A percentile compares a stretch with the other conserved stretches of the same genome.
phyloP scores from a whole-genome alignment of 164 flowering plant species.

The Umbilicus rupestris region DNA sequence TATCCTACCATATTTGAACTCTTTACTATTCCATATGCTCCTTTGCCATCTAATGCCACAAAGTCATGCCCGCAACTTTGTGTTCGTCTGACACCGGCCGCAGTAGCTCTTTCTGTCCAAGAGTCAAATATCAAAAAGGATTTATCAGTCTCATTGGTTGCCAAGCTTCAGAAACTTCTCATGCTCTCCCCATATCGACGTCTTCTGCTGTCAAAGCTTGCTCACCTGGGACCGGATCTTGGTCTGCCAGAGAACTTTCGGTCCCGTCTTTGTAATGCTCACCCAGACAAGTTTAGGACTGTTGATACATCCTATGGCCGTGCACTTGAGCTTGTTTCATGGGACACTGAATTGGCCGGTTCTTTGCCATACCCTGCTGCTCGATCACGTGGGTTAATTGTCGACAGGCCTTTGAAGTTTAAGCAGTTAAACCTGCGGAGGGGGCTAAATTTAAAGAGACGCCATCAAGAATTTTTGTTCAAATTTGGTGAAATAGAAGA shows the following conservation, averaged over 20 bases:
- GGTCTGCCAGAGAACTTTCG: slow-evolving; percentile 85
- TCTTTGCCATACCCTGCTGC: slow-evolving; percentile 26
- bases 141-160: slow-evolving; percentile 34
- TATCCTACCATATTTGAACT: slow-evolving; percentile 80
- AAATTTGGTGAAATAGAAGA: slow-evolving; percentile 54
- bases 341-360: slow-evolving; percentile 55
- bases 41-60: slow-evolving; percentile 33
- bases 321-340: slow-evolving; percentile 78
- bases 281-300: slow-evolving; percentile 59
- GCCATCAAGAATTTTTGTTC: slow-evolving; percentile 51
- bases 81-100: slow-evolving; percentile 70
- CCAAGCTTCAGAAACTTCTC: slow-evolving; percentile 77
- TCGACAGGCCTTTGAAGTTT: slow-evolving; percentile 79
- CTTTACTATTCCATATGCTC: slow-evolving; percentile 45
- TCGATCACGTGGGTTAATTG: slow-evolving; percentile 35
- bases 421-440: slow-evolving; percentile 61
- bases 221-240: slow-evolving; percentile 80
- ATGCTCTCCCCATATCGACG: slow-evolving; percentile 80
- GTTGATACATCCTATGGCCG: slow-evolving; percentile 87
- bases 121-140: slow-evolving; percentile 37
- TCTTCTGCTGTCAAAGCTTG: slow-evolving; percentile 72
- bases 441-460: slow-evolving; percentile 70
- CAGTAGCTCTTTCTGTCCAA: slow-evolving; percentile 38
- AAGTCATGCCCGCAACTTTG: slow-evolving; percentile 42
- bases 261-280: slow-evolving; percentile 71